Evolutionary conservation across 2,329 filamentous ascomycete genomes (phyloP), one percentile per base, ranked within the genome.

Genomic region (Venturia pyrina): DNA sequence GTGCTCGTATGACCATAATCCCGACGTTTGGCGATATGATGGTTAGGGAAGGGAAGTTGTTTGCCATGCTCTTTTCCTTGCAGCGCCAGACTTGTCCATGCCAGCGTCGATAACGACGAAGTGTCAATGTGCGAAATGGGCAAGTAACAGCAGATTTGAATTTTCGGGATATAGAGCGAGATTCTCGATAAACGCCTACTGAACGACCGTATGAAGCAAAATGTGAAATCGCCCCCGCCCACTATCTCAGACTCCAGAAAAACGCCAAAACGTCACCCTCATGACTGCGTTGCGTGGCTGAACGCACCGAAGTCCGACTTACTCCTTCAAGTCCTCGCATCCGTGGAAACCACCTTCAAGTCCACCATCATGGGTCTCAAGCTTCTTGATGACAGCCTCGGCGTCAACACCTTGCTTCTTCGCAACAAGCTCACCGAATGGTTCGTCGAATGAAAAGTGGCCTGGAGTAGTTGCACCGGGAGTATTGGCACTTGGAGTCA

Each of bases 391-490:
- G 24, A 57, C 24, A 17, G 50, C 50, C 24, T 15, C 50, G 37
- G 59, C 32, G 34, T 62, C 59, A 24, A 46, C n/a, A 32, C 43
- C 43, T 10, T 43, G 24, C 13, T 24, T 43, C 34, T 60, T 60
- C 24, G 7, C n/a, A 5, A 11, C 34, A 43, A 43, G 11, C 34
- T 62, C 59, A 24, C 34, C 59, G 19, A 62, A 62, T 19, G 59
- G 59, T 17, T 62, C 59, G 43, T 62, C 59, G 59, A 62, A 62
- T 17, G 59, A 62, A 21, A 62, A 62, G 37, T 34, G 21, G 24
- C 59, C 59, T 19, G 59, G 59, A 2, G 59, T 62, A 41, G 59
- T 43, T 19, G 59, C 43, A 4, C 59, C 59, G 24, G 59, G 59
- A 19, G 59, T 62, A 6, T 15, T 62, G 7, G 59, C 59, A 15